Evolutionary conservation across 2,329 filamentous ascomycete species (phyloP), one percentile per base, ranked within the genome.

Genomic region (Colletotrichum sp.): DNA sequence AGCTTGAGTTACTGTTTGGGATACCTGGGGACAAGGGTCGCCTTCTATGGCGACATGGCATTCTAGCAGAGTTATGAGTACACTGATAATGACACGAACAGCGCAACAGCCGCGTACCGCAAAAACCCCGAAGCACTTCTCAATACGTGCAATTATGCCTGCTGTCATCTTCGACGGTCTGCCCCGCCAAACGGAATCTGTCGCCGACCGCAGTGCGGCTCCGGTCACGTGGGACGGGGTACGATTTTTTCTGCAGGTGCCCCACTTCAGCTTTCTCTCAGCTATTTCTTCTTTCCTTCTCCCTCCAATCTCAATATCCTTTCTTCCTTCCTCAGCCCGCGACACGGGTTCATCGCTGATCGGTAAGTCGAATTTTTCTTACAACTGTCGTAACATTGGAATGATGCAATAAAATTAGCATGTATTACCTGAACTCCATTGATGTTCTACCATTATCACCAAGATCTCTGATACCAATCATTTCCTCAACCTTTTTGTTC

Each of bases 381-480:
- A 52, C 64, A n/a, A 43, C 68, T 57, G 16, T 71, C 21, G n/a
- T 12, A 7, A 13, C 52, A 52, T 65, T 82, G 82, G 83, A 81
- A 90, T 91, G 89, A 91, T 90, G 90, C 80, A 87, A 79, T 74
- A 83, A 84, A 86, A 76, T 75, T 83, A 89, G 89, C 89, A 90
- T 90, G 88, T 90, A 90, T 90, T 90, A 90, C 86, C 89, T 90
- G 89, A 90, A 85, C 82, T 81, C 84, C 84, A 83, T 85, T 91
- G 90, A 91, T 90, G 86, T 88, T 85, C 85, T 84, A 83, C 82
- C 87, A 89, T 90, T 90, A 91, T 92, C 90, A 93, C 91, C 91
- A 93, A 93, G 91, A 93, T 93, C 91, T 93, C 92, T 93, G 92
- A 93, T 82, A 83, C 83, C 84, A 83, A 78, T 77, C 75, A 69